Conservation (phyloP, 164 flowering plant species). For the Santalum album region DNA sequence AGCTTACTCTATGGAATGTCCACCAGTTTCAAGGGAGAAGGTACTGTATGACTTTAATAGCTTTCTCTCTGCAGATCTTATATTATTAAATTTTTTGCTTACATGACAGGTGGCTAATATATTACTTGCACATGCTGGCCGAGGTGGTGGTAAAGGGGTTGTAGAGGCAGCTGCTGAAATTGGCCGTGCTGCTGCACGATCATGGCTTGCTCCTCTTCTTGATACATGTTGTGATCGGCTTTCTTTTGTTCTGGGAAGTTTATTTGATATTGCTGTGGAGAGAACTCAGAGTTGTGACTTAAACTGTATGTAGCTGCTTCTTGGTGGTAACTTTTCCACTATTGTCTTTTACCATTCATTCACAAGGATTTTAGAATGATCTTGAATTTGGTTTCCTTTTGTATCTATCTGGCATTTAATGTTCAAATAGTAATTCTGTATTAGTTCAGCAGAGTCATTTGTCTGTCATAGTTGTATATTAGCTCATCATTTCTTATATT, state of each 20-base stretch:
- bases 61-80: not conserved
- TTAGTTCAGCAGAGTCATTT: too few relatives aligned
- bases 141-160: slow-evolving; percentile 70
- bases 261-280: slow-evolving; percentile 85
- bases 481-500: too few relatives aligned
- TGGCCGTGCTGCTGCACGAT: slow-evolving; percentile 88
- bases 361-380: too few relatives aligned
- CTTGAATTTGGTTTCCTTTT: too few relatives aligned
- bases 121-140: slow-evolving; percentile 93
- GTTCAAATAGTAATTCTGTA: too few relatives aligned
- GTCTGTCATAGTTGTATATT: too few relatives aligned
- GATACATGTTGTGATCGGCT: slow-evolving; percentile 95
- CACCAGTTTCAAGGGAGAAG: slow-evolving; percentile 89
- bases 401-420: too few relatives aligned
- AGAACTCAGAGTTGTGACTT: slow-evolving; percentile 46
- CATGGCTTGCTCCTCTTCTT: slow-evolving; percentile 95
- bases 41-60: slow-evolving; percentile 19
- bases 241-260: slow-evolving; percentile 77
- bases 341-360: not conserved
- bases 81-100: not conserved
- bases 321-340: not conserved
- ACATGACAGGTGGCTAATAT: slow-evolving; percentile 84
- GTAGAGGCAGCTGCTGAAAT: slow-evolving; percentile 93
- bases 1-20: slow-evolving; percentile 90
- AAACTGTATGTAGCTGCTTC: slow-evolving; percentile 37